Percentiles rank a stretch among this genome's conserved stretches.
Evolutionary conservation across 2,329 filamentous ascomycete genomes (phyloP).

Genomic region (Aspergillus sp.): DNA sequence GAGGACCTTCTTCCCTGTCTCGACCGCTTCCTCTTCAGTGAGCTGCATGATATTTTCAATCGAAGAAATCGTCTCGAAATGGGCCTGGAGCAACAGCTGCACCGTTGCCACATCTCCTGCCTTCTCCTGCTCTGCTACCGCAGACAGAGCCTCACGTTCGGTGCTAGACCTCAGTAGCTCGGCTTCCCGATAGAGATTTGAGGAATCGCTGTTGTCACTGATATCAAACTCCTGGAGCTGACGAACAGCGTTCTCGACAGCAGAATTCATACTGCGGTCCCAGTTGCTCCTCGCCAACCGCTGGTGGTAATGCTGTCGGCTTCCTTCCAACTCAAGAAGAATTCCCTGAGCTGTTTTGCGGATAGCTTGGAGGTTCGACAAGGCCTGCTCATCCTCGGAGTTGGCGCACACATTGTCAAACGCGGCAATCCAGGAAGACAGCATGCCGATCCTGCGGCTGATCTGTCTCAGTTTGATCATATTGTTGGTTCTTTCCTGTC

Average conservation of each 20-base stretch:
- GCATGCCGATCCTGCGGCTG: constrained; percentile 76
- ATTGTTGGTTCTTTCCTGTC: constrained; percentile 72
- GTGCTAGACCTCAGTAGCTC: constrained; percentile 82
- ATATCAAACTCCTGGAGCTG: constrained; percentile 72
- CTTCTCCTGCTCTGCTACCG: constrained; percentile 81
- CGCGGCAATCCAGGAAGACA: constrained; percentile 90
- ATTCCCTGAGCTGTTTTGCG: constrained; percentile 88
- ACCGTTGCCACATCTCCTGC: constrained; percentile 72
- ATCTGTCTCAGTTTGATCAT: constrained; percentile 82
- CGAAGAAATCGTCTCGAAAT: constrained; percentile 86
- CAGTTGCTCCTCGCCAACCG: constrained; percentile 76
- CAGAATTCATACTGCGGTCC: constrained; percentile 84
- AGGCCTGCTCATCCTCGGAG: constrained; percentile 63
- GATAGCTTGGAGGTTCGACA: constrained; percentile 68
- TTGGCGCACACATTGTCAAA: constrained; percentile 80
- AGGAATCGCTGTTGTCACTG: constrained; percentile 64
- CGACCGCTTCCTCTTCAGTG: constrained; percentile 77
- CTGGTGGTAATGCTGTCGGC: constrained; percentile 86
- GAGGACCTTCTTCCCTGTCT: constrained; percentile 74
- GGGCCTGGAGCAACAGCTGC: constrained; percentile 80
- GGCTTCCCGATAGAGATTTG: constrained; percentile 73
- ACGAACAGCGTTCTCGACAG: constrained; percentile 77
- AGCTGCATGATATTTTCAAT: constrained; percentile 78
- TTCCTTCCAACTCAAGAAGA: constrained; percentile 82
- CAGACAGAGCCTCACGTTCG: constrained; percentile 72